phyloP scores from a whole-genome alignment of 2,329 filamentous ascomycete species.

The Aspergillus tamarii region DNA sequence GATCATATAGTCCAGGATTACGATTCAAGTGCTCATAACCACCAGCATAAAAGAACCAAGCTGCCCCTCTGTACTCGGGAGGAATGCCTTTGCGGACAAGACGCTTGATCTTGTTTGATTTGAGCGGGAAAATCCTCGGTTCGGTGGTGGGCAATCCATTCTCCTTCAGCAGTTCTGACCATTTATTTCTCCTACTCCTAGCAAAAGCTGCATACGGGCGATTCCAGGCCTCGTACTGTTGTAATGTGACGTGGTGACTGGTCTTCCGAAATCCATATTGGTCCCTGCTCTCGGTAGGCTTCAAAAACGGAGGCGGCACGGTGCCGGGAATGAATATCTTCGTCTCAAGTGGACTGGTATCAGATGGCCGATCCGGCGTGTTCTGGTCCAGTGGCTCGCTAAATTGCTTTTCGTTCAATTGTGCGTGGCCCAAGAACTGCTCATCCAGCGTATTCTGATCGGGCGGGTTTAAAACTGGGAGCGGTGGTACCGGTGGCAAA shows the following conservation, averaged over 20 bases:
- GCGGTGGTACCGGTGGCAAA: conserved; percentile 25
- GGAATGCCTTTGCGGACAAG: conserved; percentile 93
- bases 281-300: conserved; percentile 60
- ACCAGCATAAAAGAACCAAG: conserved; percentile 96
- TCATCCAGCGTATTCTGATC: conserved; percentile 19
- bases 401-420: conserved; percentile 6
- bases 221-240: conserved; percentile 84
- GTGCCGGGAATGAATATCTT: conserved; percentile 39
- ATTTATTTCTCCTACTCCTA: conserved; percentile 76
- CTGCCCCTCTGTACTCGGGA: conserved; percentile 89
- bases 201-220: conserved; percentile 74
- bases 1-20: conserved; percentile 75
- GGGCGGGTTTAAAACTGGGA: conserved; percentile 16
- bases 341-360: conserved; percentile 14
- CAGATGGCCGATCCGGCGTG: conserved; percentile 1
- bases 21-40: conserved; percentile 78
- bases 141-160: conserved; percentile 71
- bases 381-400: conserved; percentile 9
- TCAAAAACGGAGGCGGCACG: conserved; percentile 41
- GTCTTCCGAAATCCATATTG: conserved; percentile 91
- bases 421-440: conserved; percentile 18
- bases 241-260: conserved; percentile 74
- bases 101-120: conserved; percentile 80
- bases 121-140: conserved; percentile 77
- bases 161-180: conserved; percentile 76